Conservation (phyloP, 2,329 filamentous ascomycete species). For the Arthroderma sp. region DNA sequence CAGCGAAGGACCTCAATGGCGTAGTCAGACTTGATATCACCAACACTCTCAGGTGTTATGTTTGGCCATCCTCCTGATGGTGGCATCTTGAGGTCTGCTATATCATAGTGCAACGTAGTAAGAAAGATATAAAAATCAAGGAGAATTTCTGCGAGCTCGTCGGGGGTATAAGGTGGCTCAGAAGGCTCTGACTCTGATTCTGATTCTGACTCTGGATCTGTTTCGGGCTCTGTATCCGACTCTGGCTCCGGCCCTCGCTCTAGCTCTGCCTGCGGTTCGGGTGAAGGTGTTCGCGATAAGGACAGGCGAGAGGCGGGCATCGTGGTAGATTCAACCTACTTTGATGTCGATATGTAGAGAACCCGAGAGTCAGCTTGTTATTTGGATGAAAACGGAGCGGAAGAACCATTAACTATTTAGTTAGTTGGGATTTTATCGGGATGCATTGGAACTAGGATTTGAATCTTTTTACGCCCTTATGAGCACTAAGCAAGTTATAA, state of each 20-base stretch:
- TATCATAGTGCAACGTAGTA: background rate
- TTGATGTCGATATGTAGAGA: too few relatives aligned
- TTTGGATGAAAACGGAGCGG: too few relatives aligned
- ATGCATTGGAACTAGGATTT: too few relatives aligned
- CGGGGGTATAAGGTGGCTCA: background rate
- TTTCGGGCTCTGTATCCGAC: background rate
- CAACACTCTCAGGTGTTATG: background rate
- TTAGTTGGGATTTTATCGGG: too few relatives aligned
- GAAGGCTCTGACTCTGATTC: background rate
- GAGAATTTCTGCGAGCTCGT: background rate
- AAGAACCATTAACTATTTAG: too few relatives aligned
- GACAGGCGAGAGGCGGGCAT: background rate
- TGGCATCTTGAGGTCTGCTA: conserved; percentile 1
- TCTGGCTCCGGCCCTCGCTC: background rate
- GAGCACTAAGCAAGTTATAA: too few relatives aligned
- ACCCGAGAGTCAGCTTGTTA: too few relatives aligned
- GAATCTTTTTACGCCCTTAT: too few relatives aligned
- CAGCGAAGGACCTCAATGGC: conserved; percentile 1
- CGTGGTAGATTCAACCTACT: too few relatives aligned
- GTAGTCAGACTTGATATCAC: background rate
- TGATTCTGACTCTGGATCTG: background rate
- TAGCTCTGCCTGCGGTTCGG: background rate
- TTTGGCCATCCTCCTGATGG: conserved; percentile 1
- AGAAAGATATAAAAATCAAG: conserved; percentile 1
- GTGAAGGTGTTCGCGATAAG: background rate